Percentiles rank a stretch among this genome's conserved stretches.
phyloP scores from a whole-genome alignment of 1,284 basidiomycete species.

The Ceratobasidium sp. region DNA sequence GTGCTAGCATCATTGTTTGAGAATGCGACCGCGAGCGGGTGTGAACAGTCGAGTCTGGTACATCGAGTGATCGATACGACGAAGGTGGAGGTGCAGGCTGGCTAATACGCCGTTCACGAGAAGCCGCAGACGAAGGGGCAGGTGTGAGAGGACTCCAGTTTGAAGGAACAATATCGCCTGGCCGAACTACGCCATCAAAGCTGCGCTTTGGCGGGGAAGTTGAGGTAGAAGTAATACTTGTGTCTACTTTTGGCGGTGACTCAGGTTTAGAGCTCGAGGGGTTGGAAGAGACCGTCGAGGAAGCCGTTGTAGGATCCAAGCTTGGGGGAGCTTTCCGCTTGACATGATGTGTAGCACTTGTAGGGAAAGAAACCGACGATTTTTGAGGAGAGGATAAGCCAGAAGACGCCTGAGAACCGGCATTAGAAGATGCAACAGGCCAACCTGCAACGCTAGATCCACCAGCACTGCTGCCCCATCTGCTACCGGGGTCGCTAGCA shows the following conservation, averaged over 20 bases:
- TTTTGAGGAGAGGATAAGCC: conserved; percentile 20
- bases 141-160: conserved; percentile 23
- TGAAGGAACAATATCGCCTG: conserved; percentile 28
- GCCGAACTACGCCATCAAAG: conserved; percentile 23
- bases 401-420: neutral
- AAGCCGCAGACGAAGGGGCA: conserved; percentile 18
- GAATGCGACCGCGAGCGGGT: conserved; percentile 22
- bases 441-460: conserved; percentile 20
- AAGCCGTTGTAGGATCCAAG: conserved; percentile 4
- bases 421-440: neutral
- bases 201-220: conserved; percentile 9
- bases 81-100: conserved; percentile 13
- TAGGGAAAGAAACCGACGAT: conserved; percentile 3
- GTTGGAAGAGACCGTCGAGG: conserved; percentile 16
- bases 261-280: neutral
- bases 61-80: conserved; percentile 6
- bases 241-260: conserved; percentile 27
- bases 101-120: conserved; percentile 8
- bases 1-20: conserved; percentile 19
- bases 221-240: neutral
- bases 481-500: conserved; percentile 14
- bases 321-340: conserved; percentile 31
- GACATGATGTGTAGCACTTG: conserved; percentile 13
- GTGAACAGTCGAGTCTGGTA: neutral
- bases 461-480: conserved; percentile 35